Evolutionary conservation across 805 yeast species (phyloP).

Genomic region (Pichia gijzeniarum): DNA sequence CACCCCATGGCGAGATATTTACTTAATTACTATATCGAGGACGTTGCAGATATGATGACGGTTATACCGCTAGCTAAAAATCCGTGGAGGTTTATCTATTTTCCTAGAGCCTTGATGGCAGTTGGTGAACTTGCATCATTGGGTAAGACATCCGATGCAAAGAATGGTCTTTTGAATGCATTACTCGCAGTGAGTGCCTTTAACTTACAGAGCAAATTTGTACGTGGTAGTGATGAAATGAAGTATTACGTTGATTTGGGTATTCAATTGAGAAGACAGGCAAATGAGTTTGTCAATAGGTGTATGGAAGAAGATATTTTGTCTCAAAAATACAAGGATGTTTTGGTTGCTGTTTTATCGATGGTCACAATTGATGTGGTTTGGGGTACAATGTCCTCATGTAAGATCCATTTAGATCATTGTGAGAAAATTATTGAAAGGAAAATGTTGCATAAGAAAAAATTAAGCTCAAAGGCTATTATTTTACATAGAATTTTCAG

Average conservation of each 20-base stretch:
- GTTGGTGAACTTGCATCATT: conserved; percentile 72
- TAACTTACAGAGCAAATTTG: conserved; percentile 67
- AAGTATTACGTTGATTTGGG: conserved; percentile 67
- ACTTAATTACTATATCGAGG: conserved; percentile 62
- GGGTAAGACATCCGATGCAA: conserved; percentile 69
- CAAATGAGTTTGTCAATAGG: conserved; percentile 56
- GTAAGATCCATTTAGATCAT: conserved; percentile 65
- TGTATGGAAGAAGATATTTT: conserved; percentile 48
- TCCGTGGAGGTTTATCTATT: conserved; percentile 85
- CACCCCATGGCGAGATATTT: conserved; percentile 68
- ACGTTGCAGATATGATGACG: conserved; percentile 71
- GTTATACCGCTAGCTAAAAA: conserved; percentile 63
- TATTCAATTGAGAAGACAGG: conserved; percentile 66
- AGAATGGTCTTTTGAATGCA: conserved; percentile 73
- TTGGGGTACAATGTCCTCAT: conserved; percentile 87
- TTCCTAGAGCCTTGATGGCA: conserved; percentile 77
- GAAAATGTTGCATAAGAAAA: conserved; percentile 60
- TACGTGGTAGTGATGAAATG: conserved; percentile 61
- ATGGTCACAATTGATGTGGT: conserved; percentile 86
- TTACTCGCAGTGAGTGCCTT: conserved; percentile 77
- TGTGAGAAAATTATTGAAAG: conserved; percentile 70
- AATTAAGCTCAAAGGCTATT: conserved; percentile 67
- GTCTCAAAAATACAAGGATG: conserved; percentile 73
- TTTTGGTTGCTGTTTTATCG: conserved; percentile 72
- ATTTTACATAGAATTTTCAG: conserved; percentile 73